Percentiles rank a stretch among this genome's conserved stretches.
phyloP scores from a whole-genome alignment of 2,329 filamentous ascomycete species.

The Diplodia intermedia region DNA sequence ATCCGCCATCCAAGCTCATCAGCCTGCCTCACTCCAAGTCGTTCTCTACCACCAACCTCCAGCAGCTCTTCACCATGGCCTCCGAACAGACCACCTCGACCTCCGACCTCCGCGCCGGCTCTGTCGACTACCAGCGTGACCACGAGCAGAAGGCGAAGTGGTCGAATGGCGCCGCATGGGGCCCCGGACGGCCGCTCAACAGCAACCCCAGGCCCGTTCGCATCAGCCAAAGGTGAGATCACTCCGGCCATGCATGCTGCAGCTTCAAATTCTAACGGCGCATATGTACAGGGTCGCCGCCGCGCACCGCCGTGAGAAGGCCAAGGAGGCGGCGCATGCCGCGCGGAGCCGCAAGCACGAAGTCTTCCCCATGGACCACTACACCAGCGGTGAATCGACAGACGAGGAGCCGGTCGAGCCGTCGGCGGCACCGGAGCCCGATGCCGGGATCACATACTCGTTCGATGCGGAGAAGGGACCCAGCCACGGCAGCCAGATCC shows the following conservation, averaged over 20 bases:
- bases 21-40: constrained; percentile 34
- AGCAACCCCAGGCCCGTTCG: constrained; percentile 49
- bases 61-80: constrained; percentile 49
- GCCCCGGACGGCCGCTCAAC: constrained; percentile 46
- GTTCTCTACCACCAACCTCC: constrained; percentile 33
- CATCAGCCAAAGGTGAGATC: constrained; percentile 34
- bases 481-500: constrained; percentile 62
- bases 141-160: constrained; percentile 60
- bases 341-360: constrained; percentile 48
- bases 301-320: constrained; percentile 27
- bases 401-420: constrained; percentile 55
- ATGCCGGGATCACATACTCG: constrained; percentile 60
- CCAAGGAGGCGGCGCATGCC: constrained; percentile 19
- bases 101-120: constrained; percentile 61
- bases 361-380: constrained; percentile 39
- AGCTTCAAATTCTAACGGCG: constrained; percentile 1
- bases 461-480: constrained; percentile 61
- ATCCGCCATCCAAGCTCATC: constrained; percentile 32
- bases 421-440: constrained; percentile 53
- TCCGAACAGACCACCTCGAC: constrained; percentile 52
- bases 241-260: background rate
- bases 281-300: constrained; percentile 4
- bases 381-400: constrained; percentile 51
- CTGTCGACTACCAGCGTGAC: constrained; percentile 60
- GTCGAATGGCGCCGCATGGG: constrained; percentile 53